phyloP scores from a whole-genome alignment of 169 alveolate genomes.

The Ichthyophthirius multifiliis region DNA sequence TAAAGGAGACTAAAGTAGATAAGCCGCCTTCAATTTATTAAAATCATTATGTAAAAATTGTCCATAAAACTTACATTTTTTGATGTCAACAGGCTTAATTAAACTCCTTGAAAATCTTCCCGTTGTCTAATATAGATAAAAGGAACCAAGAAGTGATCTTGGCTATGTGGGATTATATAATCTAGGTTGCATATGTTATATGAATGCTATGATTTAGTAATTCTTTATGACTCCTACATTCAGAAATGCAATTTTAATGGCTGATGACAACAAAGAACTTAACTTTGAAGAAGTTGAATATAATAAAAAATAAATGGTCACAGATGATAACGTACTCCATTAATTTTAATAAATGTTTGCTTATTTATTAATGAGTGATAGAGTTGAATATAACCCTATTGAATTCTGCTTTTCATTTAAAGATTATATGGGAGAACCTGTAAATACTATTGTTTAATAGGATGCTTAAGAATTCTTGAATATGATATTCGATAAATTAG shows the following conservation, averaged over 20 bases:
- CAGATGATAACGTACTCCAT: constrained; percentile 79
- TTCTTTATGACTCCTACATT: constrained; percentile 80
- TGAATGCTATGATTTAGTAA: constrained; percentile 82
- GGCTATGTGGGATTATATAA: constrained; percentile 73
- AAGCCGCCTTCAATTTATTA: constrained; percentile 53
- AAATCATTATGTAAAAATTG: constrained; percentile 24
- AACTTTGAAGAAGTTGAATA: constrained; percentile 46
- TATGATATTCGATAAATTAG: constrained; percentile 77
- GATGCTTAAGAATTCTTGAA: constrained; percentile 83
- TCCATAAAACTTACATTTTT: constrained; percentile 35
- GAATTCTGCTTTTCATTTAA: constrained; percentile 76
- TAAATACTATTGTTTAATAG: constrained; percentile 64
- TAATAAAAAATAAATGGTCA: neutral
- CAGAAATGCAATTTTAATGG: constrained; percentile 68
- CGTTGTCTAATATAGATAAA: constrained; percentile 17
- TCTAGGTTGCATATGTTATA: constrained; percentile 83
- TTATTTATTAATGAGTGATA: constrained; percentile 67
- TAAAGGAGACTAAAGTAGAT: constrained; percentile 53
- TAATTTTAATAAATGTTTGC: constrained; percentile 75
- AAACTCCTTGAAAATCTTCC: constrained; percentile 33
- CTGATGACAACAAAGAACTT: constrained; percentile 59
- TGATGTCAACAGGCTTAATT: constrained; percentile 39
- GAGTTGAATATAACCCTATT: constrained; percentile 72
- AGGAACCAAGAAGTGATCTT: constrained; percentile 22
- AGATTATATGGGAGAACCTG: constrained; percentile 79